These are phyloP conservation scores for Hysterangium stoloniferum DNA, from an alignment of 768 basidiomycete genomes.

Conservation along the genomic window DNA sequence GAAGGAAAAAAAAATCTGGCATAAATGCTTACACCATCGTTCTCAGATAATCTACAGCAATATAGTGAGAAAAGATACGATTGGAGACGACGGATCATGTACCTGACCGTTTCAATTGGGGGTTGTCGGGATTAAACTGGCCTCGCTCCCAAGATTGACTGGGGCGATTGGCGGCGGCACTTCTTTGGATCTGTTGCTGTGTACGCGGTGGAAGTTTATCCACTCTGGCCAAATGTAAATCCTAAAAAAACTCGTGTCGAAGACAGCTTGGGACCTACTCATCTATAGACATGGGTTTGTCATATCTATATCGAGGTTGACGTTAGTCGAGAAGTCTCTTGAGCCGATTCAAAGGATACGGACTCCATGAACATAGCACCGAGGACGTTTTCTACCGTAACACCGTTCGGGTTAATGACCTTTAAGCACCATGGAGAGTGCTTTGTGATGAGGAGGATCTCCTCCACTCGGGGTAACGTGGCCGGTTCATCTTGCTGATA, in stretches of 20 bases:
- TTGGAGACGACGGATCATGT: not conserved
- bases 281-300: conserved; percentile 1
- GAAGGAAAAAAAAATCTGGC: not conserved
- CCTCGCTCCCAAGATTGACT: conserved; percentile 50
- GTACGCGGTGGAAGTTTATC: conserved; percentile 48
- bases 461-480: conserved; percentile 55
- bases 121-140: not conserved
- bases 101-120: not conserved
- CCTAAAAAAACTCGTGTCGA: not conserved
- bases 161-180: too few species aligned
- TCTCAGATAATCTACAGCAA: conserved; percentile 60
- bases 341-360: too few species aligned
- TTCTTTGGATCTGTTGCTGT: conserved; percentile 67
- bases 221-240: conserved; percentile 26
- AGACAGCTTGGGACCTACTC: not conserved
- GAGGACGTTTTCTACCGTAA: conserved; percentile 73
- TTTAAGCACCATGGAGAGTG: conserved; percentile 75
- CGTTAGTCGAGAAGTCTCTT: not conserved
- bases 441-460: conserved; percentile 49
- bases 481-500: conserved; percentile 51
- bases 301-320: not conserved
- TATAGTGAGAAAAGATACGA: conserved; percentile 3
- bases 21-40: conserved; percentile 37
- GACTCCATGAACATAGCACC: conserved; percentile 42
- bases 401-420: conserved; percentile 61